Base-by-base conservation (phyloP, 495 filamentous ascomycete species). In the Echria macrotheca region DNA sequence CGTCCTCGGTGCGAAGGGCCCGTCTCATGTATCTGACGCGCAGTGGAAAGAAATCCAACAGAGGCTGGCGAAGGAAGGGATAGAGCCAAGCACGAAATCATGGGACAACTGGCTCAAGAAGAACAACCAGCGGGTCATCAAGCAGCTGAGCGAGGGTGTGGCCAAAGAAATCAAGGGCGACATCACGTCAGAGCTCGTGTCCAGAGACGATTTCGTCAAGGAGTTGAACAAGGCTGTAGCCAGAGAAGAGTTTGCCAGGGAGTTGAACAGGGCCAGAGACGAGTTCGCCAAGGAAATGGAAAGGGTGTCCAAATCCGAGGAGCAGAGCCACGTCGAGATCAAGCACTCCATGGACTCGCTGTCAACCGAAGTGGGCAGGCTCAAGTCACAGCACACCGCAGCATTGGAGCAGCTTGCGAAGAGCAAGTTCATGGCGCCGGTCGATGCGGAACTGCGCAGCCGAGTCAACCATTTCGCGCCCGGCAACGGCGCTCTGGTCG, bases 381-480 rank as follows among this genome's bases (percentile, higher is more conserved):
- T 76, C 10, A 61, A 66, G 24, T n/a, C n/a, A n/a, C n/a, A n/a
- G n/a, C 63, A 66, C 15, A 37, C 67, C 15, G n/a, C n/a, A n/a
- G n/a, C n/a, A n/a, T n/a, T n/a, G n/a, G n/a, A n/a, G n/a, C n/a
- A n/a, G n/a, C n/a, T n/a, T n/a, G 55, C 55, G 22, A 49, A 49
- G 15, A 56, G 56, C 29, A 41, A 57, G 22, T 63, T 69, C 33
- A 45, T 54, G 43, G 38, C 54, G 21, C 44, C 50, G 17, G 47
- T 55, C 45, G 50, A 59, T 38, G 51, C 60, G n/a, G 42, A 66
- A 37, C 52, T 76, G 4, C 43, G 37, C 31, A 60, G 62, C 38
- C 62, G 64, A 33, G 45, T 74, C 53, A 75, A 76, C 57, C 65
- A 67, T 50, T 70, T 75, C 49, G 45, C 46, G 35, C 23, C 55